phyloP scores from a whole-genome alignment of 1,284 basidiomycete genomes.

The Malassezia yamatoensis region DNA sequence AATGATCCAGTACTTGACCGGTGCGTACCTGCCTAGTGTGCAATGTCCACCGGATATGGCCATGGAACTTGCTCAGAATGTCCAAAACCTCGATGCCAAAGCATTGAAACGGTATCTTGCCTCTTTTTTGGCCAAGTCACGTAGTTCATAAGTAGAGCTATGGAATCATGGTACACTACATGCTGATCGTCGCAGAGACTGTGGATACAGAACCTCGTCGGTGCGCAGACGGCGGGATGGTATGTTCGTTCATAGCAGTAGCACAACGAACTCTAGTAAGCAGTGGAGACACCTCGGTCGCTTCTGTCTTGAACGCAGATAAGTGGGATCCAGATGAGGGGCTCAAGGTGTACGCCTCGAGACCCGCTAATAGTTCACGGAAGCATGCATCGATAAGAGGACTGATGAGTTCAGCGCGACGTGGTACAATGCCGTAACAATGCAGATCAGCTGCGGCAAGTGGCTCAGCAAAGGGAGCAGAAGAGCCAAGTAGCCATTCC shows the following conservation, averaged over 20 bases:
- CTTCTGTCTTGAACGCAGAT: background rate
- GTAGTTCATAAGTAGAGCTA: conserved; percentile 12
- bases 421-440: background rate
- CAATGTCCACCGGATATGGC: conserved; percentile 71
- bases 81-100: conserved; percentile 57
- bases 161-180: too few relatives aligned
- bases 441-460: background rate
- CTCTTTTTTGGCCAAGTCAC: conserved; percentile 24
- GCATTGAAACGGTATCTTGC: conserved; percentile 55
- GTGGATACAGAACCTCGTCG: background rate
- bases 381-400: conserved; percentile 1
- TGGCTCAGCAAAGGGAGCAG: background rate
- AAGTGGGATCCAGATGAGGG: background rate
- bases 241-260: background rate
- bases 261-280: background rate
- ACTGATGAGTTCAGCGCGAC: background rate
- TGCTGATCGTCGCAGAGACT: too few relatives aligned
- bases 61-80: conserved; percentile 56
- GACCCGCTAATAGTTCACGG: background rate
- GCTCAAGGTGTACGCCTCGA: background rate
- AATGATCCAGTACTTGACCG: conserved; percentile 68
- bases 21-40: conserved; percentile 74
- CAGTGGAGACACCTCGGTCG: background rate
- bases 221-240: background rate
- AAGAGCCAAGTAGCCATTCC: conserved; percentile 2